A percentile compares a stretch with the other conserved stretches of the same genome.
Evolutionary conservation across 1,284 basidiomycete species (phyloP).

Genomic region (Ustilago loliicola): DNA sequence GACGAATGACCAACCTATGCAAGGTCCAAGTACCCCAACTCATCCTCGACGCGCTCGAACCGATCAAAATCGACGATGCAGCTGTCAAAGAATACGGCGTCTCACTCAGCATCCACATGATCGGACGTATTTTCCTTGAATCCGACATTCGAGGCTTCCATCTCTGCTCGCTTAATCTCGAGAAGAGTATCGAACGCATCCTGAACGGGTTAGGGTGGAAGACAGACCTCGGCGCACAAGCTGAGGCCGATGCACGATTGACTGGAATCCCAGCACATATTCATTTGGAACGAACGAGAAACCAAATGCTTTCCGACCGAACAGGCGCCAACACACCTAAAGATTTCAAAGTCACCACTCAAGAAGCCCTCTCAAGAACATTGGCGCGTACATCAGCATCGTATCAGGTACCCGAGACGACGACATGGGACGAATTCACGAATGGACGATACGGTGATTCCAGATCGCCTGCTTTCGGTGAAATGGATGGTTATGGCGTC

Average conservation of each 20-base stretch:
- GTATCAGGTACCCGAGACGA: constrained; percentile 49
- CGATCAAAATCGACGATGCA: constrained; percentile 82
- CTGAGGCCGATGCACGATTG: constrained; percentile 18
- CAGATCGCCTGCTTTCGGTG: constrained; percentile 68
- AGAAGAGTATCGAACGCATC: constrained; percentile 92
- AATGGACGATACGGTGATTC: constrained; percentile 69
- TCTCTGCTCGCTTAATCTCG: constrained; percentile 96
- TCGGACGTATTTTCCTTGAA: constrained; percentile 75
- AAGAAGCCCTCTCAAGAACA: constrained; percentile 46
- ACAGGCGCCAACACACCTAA: constrained; percentile 51
- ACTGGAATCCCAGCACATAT: constrained; percentile 27
- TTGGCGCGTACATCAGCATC: constrained; percentile 46
- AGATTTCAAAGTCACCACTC: constrained; percentile 45
- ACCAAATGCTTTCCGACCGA: constrained; percentile 51
- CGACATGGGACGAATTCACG: constrained; percentile 69
- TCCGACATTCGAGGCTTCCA: constrained; percentile 85
- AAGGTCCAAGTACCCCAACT: constrained; percentile 82
- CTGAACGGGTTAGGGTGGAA: constrained; percentile 73
- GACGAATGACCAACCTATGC: constrained; percentile 89
- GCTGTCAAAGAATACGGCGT: constrained; percentile 88
- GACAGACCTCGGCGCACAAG: constrained; percentile 24
- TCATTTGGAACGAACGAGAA: constrained; percentile 42
- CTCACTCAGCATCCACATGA: constrained; percentile 76
- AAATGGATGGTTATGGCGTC: constrained; percentile 70
- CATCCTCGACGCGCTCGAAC: constrained; percentile 80